A percentile compares a stretch with the other conserved stretches of the same genome.
Conservation (phyloP, 2,329 filamentous ascomycete genomes). For the Aureobasidium zeae region DNA sequence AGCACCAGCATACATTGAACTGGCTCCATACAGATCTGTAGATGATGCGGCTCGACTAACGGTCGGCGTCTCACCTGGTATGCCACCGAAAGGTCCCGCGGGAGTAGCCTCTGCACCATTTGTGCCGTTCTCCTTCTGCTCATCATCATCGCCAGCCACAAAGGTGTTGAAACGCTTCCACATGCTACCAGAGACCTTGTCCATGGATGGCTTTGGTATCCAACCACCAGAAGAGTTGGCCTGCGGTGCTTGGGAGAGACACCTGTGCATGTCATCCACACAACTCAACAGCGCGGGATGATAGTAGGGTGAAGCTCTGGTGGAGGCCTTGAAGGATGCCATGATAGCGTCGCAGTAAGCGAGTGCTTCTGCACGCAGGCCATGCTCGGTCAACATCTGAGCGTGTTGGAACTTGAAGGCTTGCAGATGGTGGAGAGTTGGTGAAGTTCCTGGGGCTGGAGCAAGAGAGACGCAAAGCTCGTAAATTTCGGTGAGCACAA, state of each 20-base stretch:
- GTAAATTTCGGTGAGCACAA: constrained; percentile 93
- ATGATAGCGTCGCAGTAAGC: constrained; percentile 84
- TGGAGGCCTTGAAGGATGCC: constrained; percentile 66
- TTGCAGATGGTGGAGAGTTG: constrained; percentile 66
- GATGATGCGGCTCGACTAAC: constrained; percentile 51
- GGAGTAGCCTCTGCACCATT: constrained; percentile 41
- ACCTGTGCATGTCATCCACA: constrained; percentile 74
- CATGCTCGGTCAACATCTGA: constrained; percentile 71
- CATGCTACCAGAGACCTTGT: constrained; percentile 84
- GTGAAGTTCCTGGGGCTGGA: constrained; percentile 40
- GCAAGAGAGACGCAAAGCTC: constrained; percentile 76
- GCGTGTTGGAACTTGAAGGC: constrained; percentile 90
- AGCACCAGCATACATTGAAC: constrained; percentile 23
- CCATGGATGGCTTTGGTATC: constrained; percentile 92
- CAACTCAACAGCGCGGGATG: constrained; percentile 62
- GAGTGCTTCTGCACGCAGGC: constrained; percentile 71
- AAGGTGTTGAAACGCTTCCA: constrained; percentile 95
- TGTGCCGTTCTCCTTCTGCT: constrained; percentile 50
- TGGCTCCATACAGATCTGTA: constrained; percentile 65
- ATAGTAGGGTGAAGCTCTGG: constrained; percentile 78
- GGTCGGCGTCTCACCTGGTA: constrained; percentile 54
- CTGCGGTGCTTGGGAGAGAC: constrained; percentile 76
- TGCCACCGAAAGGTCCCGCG: constrained; percentile 70
- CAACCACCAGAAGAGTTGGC: constrained; percentile 60
- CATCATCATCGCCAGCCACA: constrained; percentile 80